Percentiles rank a stretch among this genome's conserved stretches.
These are phyloP conservation scores for Taxillus chinensis DNA, from an alignment of 164 flowering plant genomes.

Conservation along the genomic window DNA sequence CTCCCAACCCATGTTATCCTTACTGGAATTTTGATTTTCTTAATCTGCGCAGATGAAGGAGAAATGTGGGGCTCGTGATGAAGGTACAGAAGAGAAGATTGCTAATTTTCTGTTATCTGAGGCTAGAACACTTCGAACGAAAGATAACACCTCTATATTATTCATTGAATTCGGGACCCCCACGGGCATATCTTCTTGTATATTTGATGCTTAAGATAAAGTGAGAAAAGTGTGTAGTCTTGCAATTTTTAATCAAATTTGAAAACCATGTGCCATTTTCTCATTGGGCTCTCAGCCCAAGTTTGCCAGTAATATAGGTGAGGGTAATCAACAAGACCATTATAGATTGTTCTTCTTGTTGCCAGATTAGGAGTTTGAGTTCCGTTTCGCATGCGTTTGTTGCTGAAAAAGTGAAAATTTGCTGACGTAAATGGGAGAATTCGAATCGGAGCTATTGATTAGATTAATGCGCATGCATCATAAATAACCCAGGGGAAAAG, in stretches of 20 bases:
- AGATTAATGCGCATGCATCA: too few species aligned
- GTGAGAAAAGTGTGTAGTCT: neutral
- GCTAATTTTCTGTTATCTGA: slow-evolving; percentile 67
- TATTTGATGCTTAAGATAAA: slow-evolving; percentile 21
- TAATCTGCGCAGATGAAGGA: slow-evolving; percentile 42
- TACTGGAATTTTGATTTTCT: neutral
- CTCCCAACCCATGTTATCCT: neutral
- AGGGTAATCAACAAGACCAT: too few species aligned
- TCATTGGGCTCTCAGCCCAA: too few species aligned
- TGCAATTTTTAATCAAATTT: neutral
- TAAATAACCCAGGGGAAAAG: too few species aligned
- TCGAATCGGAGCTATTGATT: too few species aligned
- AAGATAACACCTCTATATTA: slow-evolving; percentile 87
- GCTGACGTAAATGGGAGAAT: too few species aligned
- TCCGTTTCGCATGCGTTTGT: too few species aligned
- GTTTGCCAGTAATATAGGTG: too few species aligned
- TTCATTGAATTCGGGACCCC: slow-evolving; percentile 58
- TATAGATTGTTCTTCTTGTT: too few species aligned
- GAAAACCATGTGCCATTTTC: too few species aligned
- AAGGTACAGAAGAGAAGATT: slow-evolving; percentile 52
- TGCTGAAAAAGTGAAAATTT: too few species aligned
- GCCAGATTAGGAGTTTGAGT: too few species aligned
- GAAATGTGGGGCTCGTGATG: slow-evolving; percentile 25
- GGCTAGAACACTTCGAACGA: slow-evolving; percentile 80
- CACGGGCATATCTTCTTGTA: slow-evolving; percentile 32